A percentile compares a stretch with the other conserved stretches of the same genome.
These are phyloP conservation scores for Fraxinus xanthoxyloides DNA, from an alignment of 305 asterid species.

Conservation along the genomic window DNA sequence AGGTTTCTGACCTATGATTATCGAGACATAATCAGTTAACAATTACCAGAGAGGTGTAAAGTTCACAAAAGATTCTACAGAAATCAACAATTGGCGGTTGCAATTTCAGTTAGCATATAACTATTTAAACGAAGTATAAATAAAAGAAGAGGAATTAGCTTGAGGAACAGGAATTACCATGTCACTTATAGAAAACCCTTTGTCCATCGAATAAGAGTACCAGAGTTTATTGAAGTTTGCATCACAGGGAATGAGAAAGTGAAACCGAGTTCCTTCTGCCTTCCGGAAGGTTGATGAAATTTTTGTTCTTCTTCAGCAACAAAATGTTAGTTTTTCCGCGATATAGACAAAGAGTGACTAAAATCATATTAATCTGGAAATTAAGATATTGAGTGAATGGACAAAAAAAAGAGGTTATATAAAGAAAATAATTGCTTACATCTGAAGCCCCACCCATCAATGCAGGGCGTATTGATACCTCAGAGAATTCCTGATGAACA, in stretches of 20 bases:
- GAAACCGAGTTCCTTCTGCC: conserved; percentile 79
- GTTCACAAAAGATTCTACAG: background rate
- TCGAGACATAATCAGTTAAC: background rate
- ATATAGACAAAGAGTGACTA: conserved; percentile 88
- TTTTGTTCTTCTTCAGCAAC: conserved; percentile 61
- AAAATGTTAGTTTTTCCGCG: conserved; percentile 72
- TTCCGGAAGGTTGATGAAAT: conserved; percentile 61
- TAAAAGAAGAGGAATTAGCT: conserved; percentile 5
- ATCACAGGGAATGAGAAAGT: conserved; percentile 93
- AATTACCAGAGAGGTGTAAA: background rate
- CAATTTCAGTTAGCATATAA: background rate
- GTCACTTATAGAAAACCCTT: conserved; percentile 69
- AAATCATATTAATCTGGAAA: conserved; percentile 15
- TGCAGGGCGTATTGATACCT: conserved; percentile 74
- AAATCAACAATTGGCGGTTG: background rate
- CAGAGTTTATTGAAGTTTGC: conserved; percentile 83
- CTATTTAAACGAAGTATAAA: background rate
- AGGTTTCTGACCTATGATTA: background rate
- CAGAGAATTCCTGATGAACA: conserved; percentile 72
- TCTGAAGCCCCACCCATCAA: conserved; percentile 75
- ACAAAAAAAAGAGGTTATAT: background rate
- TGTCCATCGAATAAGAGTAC: conserved; percentile 83
- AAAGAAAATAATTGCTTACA: conserved; percentile 37
- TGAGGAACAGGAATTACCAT: conserved; percentile 37
- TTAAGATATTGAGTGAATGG: background rate